These are phyloP conservation scores for Symbiodinium pilosum DNA, from an alignment of 73 alveolate genomes.

Conservation along the genomic window DNA sequence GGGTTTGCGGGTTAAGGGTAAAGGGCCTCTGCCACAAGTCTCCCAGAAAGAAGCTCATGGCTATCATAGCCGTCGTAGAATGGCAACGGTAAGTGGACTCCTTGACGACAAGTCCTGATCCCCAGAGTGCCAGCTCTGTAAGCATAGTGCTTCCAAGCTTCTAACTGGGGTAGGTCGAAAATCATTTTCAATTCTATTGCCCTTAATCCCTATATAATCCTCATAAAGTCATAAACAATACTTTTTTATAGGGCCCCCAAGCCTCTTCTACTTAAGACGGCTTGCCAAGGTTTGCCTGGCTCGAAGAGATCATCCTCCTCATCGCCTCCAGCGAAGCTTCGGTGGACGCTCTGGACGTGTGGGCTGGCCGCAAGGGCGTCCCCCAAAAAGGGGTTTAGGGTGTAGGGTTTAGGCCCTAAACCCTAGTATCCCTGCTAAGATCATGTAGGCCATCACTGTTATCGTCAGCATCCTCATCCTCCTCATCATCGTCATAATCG, in stretches of 20 bases:
- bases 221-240: background rate
- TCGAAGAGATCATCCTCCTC: conserved; percentile 46
- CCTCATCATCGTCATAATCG: too few species aligned
- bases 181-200: too few species aligned
- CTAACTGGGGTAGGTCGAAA: background rate
- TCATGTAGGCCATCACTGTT: background rate
- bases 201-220: too few species aligned
- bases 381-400: background rate
- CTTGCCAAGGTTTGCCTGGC: background rate
- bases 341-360: conserved; percentile 39
- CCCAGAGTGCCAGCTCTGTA: too few species aligned
- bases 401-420: background rate
- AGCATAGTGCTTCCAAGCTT: background rate
- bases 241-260: background rate
- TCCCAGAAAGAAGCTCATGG: too few species aligned
- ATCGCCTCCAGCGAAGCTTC: conserved; percentile 35
- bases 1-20: background rate
- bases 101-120: too few species aligned
- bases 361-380: background rate
- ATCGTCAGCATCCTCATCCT: background rate
- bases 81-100: too few species aligned
- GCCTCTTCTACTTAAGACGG: background rate
- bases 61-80: too few species aligned
- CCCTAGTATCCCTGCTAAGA: background rate
- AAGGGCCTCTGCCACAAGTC: background rate